These are phyloP conservation scores for Daldinia eschscholtzii DNA, from an alignment of 2,329 filamentous ascomycete species.

Conservation along the genomic window DNA sequence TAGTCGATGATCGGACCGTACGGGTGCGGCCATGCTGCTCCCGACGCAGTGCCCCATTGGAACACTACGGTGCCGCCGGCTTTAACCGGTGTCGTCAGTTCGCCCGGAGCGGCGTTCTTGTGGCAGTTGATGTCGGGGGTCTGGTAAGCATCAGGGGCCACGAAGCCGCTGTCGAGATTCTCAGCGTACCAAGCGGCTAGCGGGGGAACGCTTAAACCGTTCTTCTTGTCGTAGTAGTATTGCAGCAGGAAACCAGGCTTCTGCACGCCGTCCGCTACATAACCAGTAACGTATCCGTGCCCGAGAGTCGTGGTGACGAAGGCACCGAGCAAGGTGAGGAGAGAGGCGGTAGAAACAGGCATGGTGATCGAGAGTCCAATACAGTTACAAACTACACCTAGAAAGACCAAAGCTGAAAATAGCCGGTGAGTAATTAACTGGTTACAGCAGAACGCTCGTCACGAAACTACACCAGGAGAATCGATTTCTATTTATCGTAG, in stretches of 20 bases:
- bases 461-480: slow-evolving; percentile 1
- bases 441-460: neutral
- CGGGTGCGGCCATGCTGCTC: slow-evolving; percentile 51
- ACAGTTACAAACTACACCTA: neutral
- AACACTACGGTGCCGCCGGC: slow-evolving; percentile 52
- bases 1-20: slow-evolving; percentile 52
- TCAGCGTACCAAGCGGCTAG: slow-evolving; percentile 52
- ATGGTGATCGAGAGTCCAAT: slow-evolving; percentile 27
- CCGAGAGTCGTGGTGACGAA: slow-evolving; percentile 49
- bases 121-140: slow-evolving; percentile 56
- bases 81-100: slow-evolving; percentile 48
- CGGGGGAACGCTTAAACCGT: slow-evolving; percentile 45
- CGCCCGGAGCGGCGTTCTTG: slow-evolving; percentile 51
- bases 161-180: slow-evolving; percentile 57
- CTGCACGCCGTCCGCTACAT: slow-evolving; percentile 59
- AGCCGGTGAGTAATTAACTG: neutral
- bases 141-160: slow-evolving; percentile 52
- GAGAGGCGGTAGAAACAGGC: slow-evolving; percentile 42
- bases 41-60: slow-evolving; percentile 45
- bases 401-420: too few species aligned
- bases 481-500: slow-evolving; percentile 28
- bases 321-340: slow-evolving; percentile 44
- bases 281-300: slow-evolving; percentile 63
- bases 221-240: slow-evolving; percentile 53
- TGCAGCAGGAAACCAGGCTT: slow-evolving; percentile 51